A percentile compares a stretch with the other conserved stretches of the same genome.
phyloP scores from a whole-genome alignment of 768 basidiomycete genomes.

The Sutorius australiensis region DNA sequence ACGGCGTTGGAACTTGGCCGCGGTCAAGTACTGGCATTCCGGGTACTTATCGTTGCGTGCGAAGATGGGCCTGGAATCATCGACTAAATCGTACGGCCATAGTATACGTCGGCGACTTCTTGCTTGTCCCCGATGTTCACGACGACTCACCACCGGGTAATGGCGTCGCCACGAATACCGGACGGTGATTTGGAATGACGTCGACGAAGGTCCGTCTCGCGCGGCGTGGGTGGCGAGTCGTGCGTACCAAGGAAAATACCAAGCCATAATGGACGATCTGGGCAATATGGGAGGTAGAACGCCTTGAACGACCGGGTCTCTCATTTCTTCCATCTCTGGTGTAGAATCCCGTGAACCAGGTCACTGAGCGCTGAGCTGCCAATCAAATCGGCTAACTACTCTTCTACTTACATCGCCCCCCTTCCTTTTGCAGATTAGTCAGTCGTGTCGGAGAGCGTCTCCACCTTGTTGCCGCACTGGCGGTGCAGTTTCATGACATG shows the following conservation, averaged over 20 bases:
- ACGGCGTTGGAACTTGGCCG: no score
- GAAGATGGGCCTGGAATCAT: no score
- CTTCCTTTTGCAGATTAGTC: neutral
- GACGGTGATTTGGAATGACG: neutral
- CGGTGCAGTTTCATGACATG: constrained; percentile 4
- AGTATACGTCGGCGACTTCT: neutral
- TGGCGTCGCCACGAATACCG: neutral
- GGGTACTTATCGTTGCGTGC: no score
- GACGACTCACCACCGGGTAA: neutral
- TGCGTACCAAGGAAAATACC: neutral
- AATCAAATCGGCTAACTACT: neutral
- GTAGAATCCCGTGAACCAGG: neutral
- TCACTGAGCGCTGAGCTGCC: neutral
- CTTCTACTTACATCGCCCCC: neutral
- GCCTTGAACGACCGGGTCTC: neutral
- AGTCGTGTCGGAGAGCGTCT: neutral
- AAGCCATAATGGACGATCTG: neutral
- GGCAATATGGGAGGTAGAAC: neutral
- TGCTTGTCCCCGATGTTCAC: neutral
- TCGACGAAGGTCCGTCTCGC: neutral
- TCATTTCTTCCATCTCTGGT: neutral
- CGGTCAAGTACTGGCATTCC: no score
- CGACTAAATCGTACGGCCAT: neutral
- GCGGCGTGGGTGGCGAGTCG: neutral
- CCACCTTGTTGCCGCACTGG: constrained; percentile 2